A percentile compares a stretch with the other conserved stretches of the same genome.
These are phyloP conservation scores for Aspergillus aculeatinus DNA, from an alignment of 2,329 filamentous ascomycete species.

Conservation along the genomic window DNA sequence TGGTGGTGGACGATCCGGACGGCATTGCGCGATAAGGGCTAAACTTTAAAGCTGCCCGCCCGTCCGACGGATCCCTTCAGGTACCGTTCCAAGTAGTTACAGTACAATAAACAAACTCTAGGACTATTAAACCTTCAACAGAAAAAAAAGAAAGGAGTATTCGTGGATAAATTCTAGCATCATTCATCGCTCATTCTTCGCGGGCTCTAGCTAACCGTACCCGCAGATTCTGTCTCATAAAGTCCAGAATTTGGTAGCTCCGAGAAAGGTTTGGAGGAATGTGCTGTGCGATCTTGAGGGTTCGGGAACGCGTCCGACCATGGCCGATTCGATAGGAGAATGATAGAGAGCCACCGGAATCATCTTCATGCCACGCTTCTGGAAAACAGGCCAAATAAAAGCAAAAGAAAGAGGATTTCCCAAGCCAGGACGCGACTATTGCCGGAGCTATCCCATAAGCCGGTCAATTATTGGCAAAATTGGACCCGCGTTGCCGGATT, in stretches of 20 bases:
- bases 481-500: background rate
- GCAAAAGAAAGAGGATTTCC: too few species aligned
- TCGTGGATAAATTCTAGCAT: background rate
- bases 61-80: too few species aligned
- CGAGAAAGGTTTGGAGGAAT: background rate
- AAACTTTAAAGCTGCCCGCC: background rate
- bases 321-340: too few species aligned
- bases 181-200: background rate
- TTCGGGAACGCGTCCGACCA: background rate
- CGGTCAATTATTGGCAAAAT: conserved; percentile 2
- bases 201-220: background rate
- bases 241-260: background rate
- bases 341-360: background rate
- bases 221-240: background rate
- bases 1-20: background rate
- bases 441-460: background rate
- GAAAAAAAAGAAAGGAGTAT: background rate
- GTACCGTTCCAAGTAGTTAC: too few species aligned
- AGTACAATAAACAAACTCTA: background rate
- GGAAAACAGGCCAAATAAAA: too few species aligned
- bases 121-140: background rate
- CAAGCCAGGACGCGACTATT: background rate
- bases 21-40: background rate
- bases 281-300: background rate
- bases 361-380: background rate